Evolutionary conservation across 148 eudicot species (phyloP).

Genomic region (Amaranthus cruentus): DNA sequence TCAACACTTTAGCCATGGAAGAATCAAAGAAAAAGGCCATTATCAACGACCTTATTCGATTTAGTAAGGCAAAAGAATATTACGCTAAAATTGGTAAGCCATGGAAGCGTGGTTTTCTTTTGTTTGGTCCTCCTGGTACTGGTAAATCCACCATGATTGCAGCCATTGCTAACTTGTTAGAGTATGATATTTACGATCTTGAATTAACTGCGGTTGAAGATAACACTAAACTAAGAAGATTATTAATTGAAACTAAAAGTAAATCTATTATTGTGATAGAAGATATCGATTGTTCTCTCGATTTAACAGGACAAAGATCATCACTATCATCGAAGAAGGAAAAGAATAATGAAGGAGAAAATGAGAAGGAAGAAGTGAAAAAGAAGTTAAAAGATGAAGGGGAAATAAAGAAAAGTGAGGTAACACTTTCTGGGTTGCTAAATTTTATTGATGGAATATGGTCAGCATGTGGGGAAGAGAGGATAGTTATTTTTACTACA

Average conservation of each 20-base stretch:
- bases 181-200: slow-evolving; percentile 35
- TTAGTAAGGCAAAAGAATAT: slow-evolving; percentile 24
- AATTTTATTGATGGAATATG: slow-evolving; percentile 32
- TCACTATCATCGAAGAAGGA: background rate
- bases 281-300: slow-evolving; percentile 45
- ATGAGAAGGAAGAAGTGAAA: slow-evolving; percentile 12
- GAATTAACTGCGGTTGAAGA: slow-evolving; percentile 33
- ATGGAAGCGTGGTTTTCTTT: slow-evolving; percentile 44
- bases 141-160: slow-evolving; percentile 42
- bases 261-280: slow-evolving; percentile 39
- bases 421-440: slow-evolving; percentile 25
- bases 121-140: slow-evolving; percentile 42
- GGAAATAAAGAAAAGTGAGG: slow-evolving; percentile 21
- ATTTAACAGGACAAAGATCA: slow-evolving; percentile 26
- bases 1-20: slow-evolving; percentile 34
- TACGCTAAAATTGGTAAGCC: slow-evolving; percentile 34
- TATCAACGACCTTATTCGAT: slow-evolving; percentile 30
- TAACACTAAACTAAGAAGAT: slow-evolving; percentile 32
- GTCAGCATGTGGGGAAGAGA: slow-evolving; percentile 30
- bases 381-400: slow-evolving; percentile 4
- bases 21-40: slow-evolving; percentile 31
- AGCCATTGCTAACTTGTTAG: slow-evolving; percentile 33
- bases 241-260: slow-evolving; percentile 30
- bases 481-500: slow-evolving; percentile 30
- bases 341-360: background rate